These are phyloP conservation scores for Fonsecaea multimorphosa DNA, from an alignment of 2,329 filamentous ascomycete genomes.

Conservation along the genomic window DNA sequence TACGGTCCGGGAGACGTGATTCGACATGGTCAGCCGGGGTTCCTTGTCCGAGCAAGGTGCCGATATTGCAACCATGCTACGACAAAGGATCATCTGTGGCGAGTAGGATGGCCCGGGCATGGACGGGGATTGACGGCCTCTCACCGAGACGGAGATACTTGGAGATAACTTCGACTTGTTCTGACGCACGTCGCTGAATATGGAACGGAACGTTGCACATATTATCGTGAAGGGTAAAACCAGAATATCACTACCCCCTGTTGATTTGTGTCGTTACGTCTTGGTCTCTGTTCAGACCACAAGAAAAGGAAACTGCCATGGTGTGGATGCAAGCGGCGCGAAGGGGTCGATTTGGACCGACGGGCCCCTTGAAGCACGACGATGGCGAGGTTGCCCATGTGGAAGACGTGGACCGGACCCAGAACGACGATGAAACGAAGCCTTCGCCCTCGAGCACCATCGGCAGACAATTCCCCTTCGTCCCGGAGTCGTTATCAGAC, in stretches of 20 bases:
- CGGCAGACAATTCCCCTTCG: slow-evolving; percentile 17
- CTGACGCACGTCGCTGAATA: slow-evolving; percentile 3
- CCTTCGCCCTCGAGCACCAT: background rate
- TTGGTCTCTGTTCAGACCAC: background rate
- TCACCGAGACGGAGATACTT: slow-evolving; percentile 1
- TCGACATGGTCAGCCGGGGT: background rate
- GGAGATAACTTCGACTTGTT: slow-evolving; percentile 5
- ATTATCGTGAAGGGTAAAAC: slow-evolving; percentile 7
- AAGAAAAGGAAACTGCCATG: background rate
- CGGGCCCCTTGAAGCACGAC: slow-evolving; percentile 8
- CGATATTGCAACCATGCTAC: background rate
- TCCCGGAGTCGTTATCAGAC: slow-evolving; percentile 17
- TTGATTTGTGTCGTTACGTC: background rate
- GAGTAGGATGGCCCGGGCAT: slow-evolving; percentile 3
- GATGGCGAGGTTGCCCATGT: background rate
- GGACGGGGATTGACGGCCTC: slow-evolving; percentile 12
- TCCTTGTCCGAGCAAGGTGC: background rate
- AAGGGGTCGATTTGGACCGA: slow-evolving; percentile 17
- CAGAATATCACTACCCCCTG: background rate
- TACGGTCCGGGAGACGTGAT: background rate
- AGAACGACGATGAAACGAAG: background rate
- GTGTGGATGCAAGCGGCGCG: slow-evolving; percentile 14
- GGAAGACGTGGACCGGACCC: background rate
- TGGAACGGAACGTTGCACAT: background rate
- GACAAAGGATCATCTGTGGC: background rate